Evolutionary conservation across 305 asterid genomes (phyloP).

Genomic region (Fraxinus sp.): DNA sequence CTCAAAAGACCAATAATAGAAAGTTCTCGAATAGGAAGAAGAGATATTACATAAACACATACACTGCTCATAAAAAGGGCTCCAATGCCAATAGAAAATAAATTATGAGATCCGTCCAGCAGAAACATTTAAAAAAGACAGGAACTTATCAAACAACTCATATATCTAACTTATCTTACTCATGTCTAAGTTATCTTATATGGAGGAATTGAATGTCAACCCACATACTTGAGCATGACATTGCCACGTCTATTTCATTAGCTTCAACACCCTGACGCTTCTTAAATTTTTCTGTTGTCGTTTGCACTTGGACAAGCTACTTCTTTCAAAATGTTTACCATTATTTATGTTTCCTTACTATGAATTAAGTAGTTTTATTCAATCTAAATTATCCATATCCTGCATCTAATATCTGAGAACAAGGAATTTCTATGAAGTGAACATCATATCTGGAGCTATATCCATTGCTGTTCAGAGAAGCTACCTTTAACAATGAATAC

Average conservation of each 20-base stretch:
- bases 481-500: not conserved
- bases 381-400: not conserved
- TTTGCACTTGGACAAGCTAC: not conserved
- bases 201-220: conserved; percentile 1
- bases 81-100: conserved; percentile 10
- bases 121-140: not conserved
- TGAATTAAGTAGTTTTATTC: not conserved
- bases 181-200: conserved; percentile 3
- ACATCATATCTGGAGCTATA: not conserved
- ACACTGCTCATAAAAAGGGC: not conserved
- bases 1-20: conserved; percentile 7
- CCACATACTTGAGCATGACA: not conserved
- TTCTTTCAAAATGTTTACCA: not conserved
- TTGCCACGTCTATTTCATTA: not conserved
- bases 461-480: not conserved
- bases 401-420: not conserved
- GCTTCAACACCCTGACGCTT: conserved; percentile 8
- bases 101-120: conserved; percentile 10
- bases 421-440: not conserved
- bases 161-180: conserved; percentile 5
- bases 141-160: not conserved
- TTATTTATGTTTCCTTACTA: not conserved
- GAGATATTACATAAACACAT: conserved; percentile 8
- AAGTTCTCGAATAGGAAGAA: not conserved
- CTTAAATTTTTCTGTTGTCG: not conserved